phyloP scores from a whole-genome alignment of 331 rosid species.

The Rhamnella rubrinervis region DNA sequence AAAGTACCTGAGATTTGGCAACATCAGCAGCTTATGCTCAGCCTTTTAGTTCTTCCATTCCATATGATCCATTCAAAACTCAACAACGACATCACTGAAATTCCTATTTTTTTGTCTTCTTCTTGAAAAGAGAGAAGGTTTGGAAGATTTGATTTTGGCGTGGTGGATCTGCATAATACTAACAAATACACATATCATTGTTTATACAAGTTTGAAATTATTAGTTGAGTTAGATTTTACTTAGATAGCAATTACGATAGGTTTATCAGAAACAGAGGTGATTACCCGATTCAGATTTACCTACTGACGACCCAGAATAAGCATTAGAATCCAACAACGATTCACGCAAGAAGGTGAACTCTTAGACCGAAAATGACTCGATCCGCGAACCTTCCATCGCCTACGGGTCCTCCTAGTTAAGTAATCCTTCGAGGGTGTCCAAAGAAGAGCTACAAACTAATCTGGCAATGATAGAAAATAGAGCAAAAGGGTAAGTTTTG shows the following conservation, averaged over 20 bases:
- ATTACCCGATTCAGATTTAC: constrained; percentile 22
- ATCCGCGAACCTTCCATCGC: background rate
- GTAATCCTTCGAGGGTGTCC: background rate
- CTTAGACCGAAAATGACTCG: constrained; percentile 36
- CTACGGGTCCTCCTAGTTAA: background rate
- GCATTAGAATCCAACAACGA: constrained; percentile 39
- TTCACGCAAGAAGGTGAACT: constrained; percentile 51
- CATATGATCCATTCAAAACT: too few relatives aligned
- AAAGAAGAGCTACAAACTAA: background rate
- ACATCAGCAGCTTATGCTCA: constrained; percentile 93
- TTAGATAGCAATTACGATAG: too few relatives aligned
- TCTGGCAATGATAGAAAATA: background rate
- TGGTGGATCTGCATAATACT: too few relatives aligned
- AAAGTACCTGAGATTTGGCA: constrained; percentile 91
- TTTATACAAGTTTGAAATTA: too few relatives aligned
- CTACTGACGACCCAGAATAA: constrained; percentile 25
- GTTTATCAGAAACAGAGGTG: too few relatives aligned
- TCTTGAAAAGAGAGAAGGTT: too few relatives aligned
- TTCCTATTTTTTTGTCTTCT: too few relatives aligned
- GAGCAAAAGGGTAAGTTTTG: background rate
- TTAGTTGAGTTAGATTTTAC: too few relatives aligned
- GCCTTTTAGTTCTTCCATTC: constrained; percentile 73
- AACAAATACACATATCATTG: too few relatives aligned
- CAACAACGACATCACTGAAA: too few relatives aligned
- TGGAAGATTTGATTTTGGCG: too few relatives aligned